phyloP scores from a whole-genome alignment of 352 stramenopile genomes.

The Peronospora belbahrii region DNA sequence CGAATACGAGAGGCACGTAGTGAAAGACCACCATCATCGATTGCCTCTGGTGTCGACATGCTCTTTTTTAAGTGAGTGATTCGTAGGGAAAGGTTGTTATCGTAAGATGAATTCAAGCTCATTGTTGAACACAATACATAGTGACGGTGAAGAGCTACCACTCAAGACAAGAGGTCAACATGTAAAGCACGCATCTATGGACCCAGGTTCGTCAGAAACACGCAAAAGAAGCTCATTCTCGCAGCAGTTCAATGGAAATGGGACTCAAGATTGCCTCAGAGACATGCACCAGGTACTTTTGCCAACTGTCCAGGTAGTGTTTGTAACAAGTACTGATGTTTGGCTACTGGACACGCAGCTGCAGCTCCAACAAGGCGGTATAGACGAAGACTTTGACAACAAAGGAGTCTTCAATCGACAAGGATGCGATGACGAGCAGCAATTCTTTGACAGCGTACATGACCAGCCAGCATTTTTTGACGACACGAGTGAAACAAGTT shows the following conservation, averaged over 20 bases:
- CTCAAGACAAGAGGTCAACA: conserved; percentile 10
- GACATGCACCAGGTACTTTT: conserved; percentile 8
- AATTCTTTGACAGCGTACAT: background rate
- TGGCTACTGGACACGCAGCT: background rate
- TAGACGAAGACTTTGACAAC: conserved; percentile 1
- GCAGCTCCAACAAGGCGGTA: background rate
- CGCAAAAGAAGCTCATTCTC: background rate
- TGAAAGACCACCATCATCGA: conserved; percentile 15
- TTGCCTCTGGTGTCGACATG: conserved; percentile 24
- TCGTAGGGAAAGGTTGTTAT: background rate
- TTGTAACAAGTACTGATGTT: background rate
- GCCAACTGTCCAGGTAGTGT: background rate
- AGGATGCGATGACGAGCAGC: conserved; percentile 2
- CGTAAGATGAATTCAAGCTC: background rate
- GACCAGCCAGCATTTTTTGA: background rate
- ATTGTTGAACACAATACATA: conserved; percentile 6
- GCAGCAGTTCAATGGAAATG: background rate
- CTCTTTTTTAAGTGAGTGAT: conserved; percentile 37
- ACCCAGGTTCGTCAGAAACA: background rate
- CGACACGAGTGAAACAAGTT: background rate
- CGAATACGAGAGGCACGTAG: background rate
- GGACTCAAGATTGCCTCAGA: background rate
- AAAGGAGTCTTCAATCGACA: background rate
- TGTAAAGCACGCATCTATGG: background rate
- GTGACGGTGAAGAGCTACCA: conserved; percentile 28